Evolutionary conservation across 768 basidiomycete species (phyloP).

Genomic region (Amanita rimosa): DNA sequence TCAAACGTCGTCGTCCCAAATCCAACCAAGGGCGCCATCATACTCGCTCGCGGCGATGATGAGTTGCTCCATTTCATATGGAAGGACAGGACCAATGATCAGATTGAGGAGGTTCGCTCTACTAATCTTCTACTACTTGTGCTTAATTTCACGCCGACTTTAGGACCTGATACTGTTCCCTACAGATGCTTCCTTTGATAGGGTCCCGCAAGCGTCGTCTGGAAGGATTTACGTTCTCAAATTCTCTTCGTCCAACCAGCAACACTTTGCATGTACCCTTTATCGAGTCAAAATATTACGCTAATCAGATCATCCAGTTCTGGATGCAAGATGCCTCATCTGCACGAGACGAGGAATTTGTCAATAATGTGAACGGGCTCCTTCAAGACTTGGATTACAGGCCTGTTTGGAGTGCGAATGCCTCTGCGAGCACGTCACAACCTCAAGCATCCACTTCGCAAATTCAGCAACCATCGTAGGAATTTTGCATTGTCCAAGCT

Average conservation of each 20-base stretch:
- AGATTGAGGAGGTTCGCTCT: constrained; percentile 48
- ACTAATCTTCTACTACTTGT: not conserved
- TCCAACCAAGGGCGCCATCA: constrained; percentile 63
- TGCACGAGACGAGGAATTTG: constrained; percentile 62
- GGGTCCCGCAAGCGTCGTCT: constrained; percentile 49
- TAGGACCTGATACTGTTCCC: constrained; percentile 87
- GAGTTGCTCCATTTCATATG: constrained; percentile 70
- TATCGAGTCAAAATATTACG: not conserved
- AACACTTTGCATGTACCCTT: constrained; percentile 66
- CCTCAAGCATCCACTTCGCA: constrained; percentile 33
- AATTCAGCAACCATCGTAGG: constrained; percentile 24
- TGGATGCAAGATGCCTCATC: constrained; percentile 80
- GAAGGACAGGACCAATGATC: constrained; percentile 58
- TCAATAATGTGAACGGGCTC: constrained; percentile 57
- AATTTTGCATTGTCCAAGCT: constrained; percentile 5
- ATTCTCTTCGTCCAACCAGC: constrained; percentile 83
- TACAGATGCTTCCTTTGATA: constrained; percentile 71
- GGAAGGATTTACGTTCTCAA: constrained; percentile 82
- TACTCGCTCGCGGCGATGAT: constrained; percentile 61
- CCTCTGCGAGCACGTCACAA: constrained; percentile 24
- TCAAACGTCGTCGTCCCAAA: constrained; percentile 60
- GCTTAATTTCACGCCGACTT: constrained; percentile 1
- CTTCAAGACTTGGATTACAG: constrained; percentile 55
- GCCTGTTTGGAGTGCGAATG: constrained; percentile 40
- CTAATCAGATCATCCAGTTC: constrained; percentile 37